Conservation (phyloP, 169 alveolate genomes). For the Plasmodium inui region DNA sequence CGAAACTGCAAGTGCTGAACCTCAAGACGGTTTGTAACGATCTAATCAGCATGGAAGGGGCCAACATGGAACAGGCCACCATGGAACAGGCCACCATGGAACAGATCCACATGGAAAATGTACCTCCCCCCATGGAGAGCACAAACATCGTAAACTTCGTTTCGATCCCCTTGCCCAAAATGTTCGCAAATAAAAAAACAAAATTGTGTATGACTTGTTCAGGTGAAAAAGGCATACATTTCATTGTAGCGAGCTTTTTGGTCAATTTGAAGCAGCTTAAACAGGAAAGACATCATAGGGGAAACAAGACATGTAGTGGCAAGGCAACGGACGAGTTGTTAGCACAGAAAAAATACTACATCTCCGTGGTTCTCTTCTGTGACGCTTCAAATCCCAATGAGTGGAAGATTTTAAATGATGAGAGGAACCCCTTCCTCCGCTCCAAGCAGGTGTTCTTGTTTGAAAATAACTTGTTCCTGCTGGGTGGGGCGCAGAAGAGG, state of each 20-base stretch:
- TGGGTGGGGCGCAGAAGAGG: background rate
- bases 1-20: conserved; percentile 23
- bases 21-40: conserved; percentile 22
- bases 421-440: background rate
- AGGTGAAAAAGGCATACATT: conserved; percentile 45
- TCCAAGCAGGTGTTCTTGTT: conserved; percentile 47
- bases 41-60: background rate
- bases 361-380: conserved; percentile 33
- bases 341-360: conserved; percentile 14
- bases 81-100: too few relatives aligned
- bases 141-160: background rate
- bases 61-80: background rate
- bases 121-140: background rate
- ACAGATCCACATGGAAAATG: background rate
- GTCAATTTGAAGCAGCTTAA: background rate
- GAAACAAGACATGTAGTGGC: background rate
- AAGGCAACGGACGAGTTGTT: background rate
- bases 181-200: conserved; percentile 26
- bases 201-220: conserved; percentile 61
- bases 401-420: conserved; percentile 52
- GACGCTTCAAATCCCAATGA: background rate
- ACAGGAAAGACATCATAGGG: background rate
- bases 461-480: conserved; percentile 24
- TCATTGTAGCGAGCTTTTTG: conserved; percentile 43
- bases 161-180: conserved; percentile 42